phyloP scores from a whole-genome alignment of 75 land plant genomes.

The Sequoiadendron giganteum region DNA sequence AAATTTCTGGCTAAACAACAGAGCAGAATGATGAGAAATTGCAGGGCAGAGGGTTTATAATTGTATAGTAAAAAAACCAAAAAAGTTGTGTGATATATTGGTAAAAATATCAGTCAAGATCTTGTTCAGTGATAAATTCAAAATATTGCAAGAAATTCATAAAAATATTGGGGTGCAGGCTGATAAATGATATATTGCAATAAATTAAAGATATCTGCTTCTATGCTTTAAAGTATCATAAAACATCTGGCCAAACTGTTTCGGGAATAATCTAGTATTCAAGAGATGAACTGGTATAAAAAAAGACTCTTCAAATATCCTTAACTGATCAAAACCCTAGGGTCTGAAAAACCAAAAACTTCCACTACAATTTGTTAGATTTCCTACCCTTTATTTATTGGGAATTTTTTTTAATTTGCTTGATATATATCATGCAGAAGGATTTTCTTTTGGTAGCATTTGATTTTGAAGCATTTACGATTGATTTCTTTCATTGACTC shows the following conservation, averaged over 20 bases:
- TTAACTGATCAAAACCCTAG: not conserved
- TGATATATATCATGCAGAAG: not conserved
- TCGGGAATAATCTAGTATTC: not conserved
- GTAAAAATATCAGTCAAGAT: no score
- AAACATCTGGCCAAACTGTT: not conserved
- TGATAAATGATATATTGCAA: no score
- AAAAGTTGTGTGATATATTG: no score
- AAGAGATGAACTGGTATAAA: not conserved
- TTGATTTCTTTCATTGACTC: not conserved
- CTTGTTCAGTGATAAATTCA: no score
- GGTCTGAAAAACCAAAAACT: not conserved
- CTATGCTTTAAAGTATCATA: not conserved
- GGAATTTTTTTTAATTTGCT: not conserved
- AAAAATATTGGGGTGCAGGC: no score
- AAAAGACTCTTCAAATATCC: not conserved
- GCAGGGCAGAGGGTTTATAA: no score
- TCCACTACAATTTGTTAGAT: not conserved
- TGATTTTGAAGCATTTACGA: not conserved
- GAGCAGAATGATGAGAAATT: no score
- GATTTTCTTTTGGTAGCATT: not conserved
- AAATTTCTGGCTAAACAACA: no score
- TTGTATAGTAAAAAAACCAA: no score
- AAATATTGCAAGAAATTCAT: no score
- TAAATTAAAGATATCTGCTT: no score
- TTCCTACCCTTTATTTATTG: not conserved